phyloP scores from a whole-genome alignment of 257 asterid species.

The Cynanchum wilfordii region DNA sequence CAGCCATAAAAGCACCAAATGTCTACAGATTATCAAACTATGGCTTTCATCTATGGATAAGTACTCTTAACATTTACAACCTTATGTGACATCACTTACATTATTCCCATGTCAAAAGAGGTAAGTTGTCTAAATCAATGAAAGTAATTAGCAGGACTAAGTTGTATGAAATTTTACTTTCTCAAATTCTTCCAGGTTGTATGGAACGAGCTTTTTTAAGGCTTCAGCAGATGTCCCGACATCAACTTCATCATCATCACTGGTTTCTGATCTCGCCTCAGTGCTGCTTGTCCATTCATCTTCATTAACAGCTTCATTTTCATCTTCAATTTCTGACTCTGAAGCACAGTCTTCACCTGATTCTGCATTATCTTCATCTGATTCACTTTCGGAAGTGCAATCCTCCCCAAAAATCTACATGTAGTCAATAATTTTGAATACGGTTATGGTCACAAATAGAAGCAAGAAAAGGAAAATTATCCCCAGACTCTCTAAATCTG shows the following conservation, averaged over 20 bases:
- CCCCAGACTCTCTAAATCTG: background rate
- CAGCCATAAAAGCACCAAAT: background rate
- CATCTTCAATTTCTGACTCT: conserved; percentile 82
- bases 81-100: background rate
- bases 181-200: conserved; percentile 69
- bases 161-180: conserved; percentile 39
- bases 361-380: conserved; percentile 64
- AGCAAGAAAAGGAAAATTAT: background rate
- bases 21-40: background rate
- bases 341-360: conserved; percentile 52
- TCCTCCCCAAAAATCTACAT: conserved; percentile 70
- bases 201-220: conserved; percentile 63
- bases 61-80: background rate
- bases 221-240: conserved; percentile 66
- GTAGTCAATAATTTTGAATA: background rate
- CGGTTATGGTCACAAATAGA: background rate
- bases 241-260: conserved; percentile 78
- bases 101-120: background rate
- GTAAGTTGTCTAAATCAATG: background rate
- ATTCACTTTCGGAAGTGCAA: conserved; percentile 61
- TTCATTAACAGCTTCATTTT: conserved; percentile 64
- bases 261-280: conserved; percentile 60
- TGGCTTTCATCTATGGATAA: background rate
- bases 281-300: conserved; percentile 76
- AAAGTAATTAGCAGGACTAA: background rate